Base-by-base conservation (phyloP, 1,284 basidiomycete species). In the Salmacisia buchloeana region DNA sequence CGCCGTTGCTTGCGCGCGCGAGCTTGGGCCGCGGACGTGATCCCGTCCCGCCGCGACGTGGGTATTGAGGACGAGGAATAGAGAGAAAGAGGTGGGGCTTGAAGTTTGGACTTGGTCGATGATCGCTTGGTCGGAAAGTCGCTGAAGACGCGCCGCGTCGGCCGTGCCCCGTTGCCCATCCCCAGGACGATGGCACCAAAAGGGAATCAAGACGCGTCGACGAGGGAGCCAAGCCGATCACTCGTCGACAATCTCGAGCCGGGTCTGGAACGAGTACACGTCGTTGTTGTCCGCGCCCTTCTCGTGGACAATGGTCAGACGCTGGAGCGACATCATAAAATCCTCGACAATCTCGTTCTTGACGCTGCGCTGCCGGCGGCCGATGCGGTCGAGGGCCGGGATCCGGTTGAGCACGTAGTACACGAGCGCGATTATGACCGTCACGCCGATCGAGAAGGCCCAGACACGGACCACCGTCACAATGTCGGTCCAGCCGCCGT, bases 391-490 rank as follows among this genome's bases (percentile, higher is more conserved):
- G 54, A 85, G 81, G 77, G 78, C 82, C 9, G 69, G 67, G 69
- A 83, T 78, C 66, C 80, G 78, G 75, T 80, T 81, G 63, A 83
- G 70, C 34, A 82, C 52, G 69, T 80, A 80, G 78, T 82, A 70
- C 60, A 84, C 81, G 41, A 84, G 78, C 33, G 83, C 81, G 46
- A 83, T 73, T 67, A 85, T 74, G 66, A 85, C 72, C 29, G 80
- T 82, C 33, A 85, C 83, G 68, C 83, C 84, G 68, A 85, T 82
- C 15, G 82, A 83, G 80, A 77, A 85, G 29, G 74, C 74, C 83
- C 83, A 85, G 67, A 85, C 78, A 70, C 83, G 82, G 59, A 85
- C 79, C 52, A 85, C 80, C 1, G 84, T 84, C 60, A 85, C 84
- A 64, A 85, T 83, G 70, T 83, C 82, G 49, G 81, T 83, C 79